phyloP scores from a whole-genome alignment of 2,329 filamentous ascomycete genomes.

The Aspergillus amoenus region DNA sequence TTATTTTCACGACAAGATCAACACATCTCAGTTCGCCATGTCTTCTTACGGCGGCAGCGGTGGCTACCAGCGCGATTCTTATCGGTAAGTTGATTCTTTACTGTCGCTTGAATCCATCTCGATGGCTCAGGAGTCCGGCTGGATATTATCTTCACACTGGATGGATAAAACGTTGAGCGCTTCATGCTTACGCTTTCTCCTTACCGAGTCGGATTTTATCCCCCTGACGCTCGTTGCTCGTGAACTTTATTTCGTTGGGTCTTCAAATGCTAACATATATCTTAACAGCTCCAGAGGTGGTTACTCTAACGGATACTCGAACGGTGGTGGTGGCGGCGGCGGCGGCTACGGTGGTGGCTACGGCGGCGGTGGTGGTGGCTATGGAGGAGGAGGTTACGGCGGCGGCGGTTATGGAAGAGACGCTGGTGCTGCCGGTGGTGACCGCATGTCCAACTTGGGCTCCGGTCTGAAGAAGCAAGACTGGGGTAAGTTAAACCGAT shows the following conservation, averaged over 20 bases:
- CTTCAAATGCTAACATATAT: neutral
- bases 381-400: constrained; percentile 25
- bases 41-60: constrained; percentile 66
- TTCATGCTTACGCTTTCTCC: neutral
- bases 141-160: neutral
- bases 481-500: constrained; percentile 66
- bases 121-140: neutral
- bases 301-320: constrained; percentile 51
- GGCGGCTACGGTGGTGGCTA: constrained; percentile 31
- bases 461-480: constrained; percentile 81
- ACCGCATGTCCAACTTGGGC: constrained; percentile 91
- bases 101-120: neutral
- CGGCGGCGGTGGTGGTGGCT: constrained; percentile 28
- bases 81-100: constrained; percentile 37
- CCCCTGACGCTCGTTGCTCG: neutral
- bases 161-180: neutral
- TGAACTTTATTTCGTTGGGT: neutral
- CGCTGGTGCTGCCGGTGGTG: constrained; percentile 66
- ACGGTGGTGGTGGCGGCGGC: constrained; percentile 30
- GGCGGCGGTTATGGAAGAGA: constrained; percentile 29
- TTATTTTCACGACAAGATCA: constrained; percentile 4
- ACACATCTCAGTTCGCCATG: constrained; percentile 51
- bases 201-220: neutral
- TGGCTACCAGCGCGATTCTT: constrained; percentile 55
- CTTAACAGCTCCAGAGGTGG: constrained; percentile 45